Base-by-base conservation (phyloP, 331 rosid species). In the Pyracantha coccinea region DNA sequence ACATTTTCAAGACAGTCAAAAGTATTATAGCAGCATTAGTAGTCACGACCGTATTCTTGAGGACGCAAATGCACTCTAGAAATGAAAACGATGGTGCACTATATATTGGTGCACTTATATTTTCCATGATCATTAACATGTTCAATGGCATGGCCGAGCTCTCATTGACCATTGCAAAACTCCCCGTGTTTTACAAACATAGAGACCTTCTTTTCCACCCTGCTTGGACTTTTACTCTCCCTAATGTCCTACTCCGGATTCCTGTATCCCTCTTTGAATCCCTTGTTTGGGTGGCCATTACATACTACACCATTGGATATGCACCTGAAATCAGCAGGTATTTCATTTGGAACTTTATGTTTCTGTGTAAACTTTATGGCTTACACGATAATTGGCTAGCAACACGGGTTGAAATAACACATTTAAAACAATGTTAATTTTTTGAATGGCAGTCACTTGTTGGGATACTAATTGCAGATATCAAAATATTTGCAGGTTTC, bases 131-230 rank as follows among this genome's bases (percentile, higher is more conserved):
- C 69, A 78, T 73, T 35, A 94, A 92, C 80, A 90, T 86, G 90
- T 94, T 94, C 65, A 94, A 88, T 69, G 96, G 97, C 3, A 87
- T 87, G 77, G 73, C 96, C 63, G 97, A 94, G 78, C 74, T 86
- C 0, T 62, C 97, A 8, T 71, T 92, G 81, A 90, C 89, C 6
- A 92, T 92, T 76, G 69, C 71, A 7, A 87, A 96, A 74, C 96
- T 92, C 54, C 99, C 97, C 3, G 92, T 90, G 31, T 94, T 92
- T 77, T 92, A 94, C 85, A 94, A 90, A 82, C 99, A 94, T 1
- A 85, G 99, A 74, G 97, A 94, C 75, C 91, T 90, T 16, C 91
- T 88, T 75, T 92, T 94, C 69, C 97, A 94, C 76, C 99, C 99
- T 73, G 83, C 86, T 5, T 94, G 99, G 99, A 82, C 97, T 61